Base-by-base conservation (phyloP, 345 rosid species). In the Dipteronia dyeriana region DNA sequence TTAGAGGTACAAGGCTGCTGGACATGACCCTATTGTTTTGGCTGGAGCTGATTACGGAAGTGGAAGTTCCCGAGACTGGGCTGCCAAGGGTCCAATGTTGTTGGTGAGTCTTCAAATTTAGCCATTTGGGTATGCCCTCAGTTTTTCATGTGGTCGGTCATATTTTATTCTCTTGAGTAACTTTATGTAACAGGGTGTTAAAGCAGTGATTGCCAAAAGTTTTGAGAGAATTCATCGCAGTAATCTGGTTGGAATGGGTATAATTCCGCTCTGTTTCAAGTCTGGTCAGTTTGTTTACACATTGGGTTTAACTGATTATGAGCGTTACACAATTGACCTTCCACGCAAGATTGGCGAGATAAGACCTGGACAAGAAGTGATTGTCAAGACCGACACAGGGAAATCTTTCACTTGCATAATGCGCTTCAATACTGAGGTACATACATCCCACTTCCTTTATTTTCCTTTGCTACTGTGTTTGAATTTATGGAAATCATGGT, bases 1-100 rank as follows among this genome's bases (percentile, higher is more conserved):
- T 79, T 91, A 96, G 98, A 96, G 78, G 79, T 96, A 96, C 94
- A 96, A 91, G 82, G 53, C 49, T 53, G 88, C 89, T 34, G 97
- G 98, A 23, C 86, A 84, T 10, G 94, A 83, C 79, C 92, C 99
- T 79, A 88, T 96, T 71, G 79, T 96, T 74, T 82, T 96, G 69
- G 99, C 99, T 81, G 97, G 98, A 83, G 97, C 98, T 1, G 99
- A 96, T 79, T 96, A 96, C 63, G 98, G 98, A 82, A 96, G 99
- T 76, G 99, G 99, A 86, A 96, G 99, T 86, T 96, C 99, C 25
- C 86, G 99, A 75, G 98, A 96, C 85, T 96, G 99, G 99, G 99
- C 99, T 77, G 98, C 98, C 65, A 96, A 96, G 88, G 99, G 98
- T 78, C 99, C 99, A 26, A 91, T 92, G 97, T 74, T 96, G 67